These are phyloP conservation scores for Candida jianshihensis DNA, from an alignment of 805 yeast species.

Conservation along the genomic window DNA sequence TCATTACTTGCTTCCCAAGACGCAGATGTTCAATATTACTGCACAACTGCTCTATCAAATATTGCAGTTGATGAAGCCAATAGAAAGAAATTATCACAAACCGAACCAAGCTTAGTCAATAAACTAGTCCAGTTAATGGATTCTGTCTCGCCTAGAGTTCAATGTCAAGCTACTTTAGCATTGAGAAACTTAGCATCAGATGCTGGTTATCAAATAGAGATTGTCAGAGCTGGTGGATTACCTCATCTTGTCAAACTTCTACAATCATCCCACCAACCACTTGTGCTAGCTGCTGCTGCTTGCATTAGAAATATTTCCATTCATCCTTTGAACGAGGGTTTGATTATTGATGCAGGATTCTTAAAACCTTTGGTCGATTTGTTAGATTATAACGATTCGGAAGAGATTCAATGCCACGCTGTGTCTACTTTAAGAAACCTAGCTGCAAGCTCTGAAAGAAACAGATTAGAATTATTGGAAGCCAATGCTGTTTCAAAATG, in stretches of 20 bases:
- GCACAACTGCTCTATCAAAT: slow-evolving; percentile 94
- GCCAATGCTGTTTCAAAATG: slow-evolving; percentile 95
- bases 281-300: slow-evolving; percentile 94
- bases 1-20: slow-evolving; percentile 79
- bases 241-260: slow-evolving; percentile 87
- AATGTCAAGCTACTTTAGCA: slow-evolving; percentile 97
- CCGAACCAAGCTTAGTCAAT: slow-evolving; percentile 87
- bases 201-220: slow-evolving; percentile 90
- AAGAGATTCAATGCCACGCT: slow-evolving; percentile 97
- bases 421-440: slow-evolving; percentile 92
- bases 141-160: slow-evolving; percentile 88
- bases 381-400: slow-evolving; percentile 78
- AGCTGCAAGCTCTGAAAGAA: slow-evolving; percentile 92
- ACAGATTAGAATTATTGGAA: slow-evolving; percentile 83
- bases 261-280: slow-evolving; percentile 84
- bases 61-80: slow-evolving; percentile 95
- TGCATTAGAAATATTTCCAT: slow-evolving; percentile 96
- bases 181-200: slow-evolving; percentile 94
- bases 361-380: slow-evolving; percentile 82
- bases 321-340: slow-evolving; percentile 92
- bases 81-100: slow-evolving; percentile 79
- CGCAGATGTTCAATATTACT: slow-evolving; percentile 96
- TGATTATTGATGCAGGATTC: slow-evolving; percentile 95
- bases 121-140: slow-evolving; percentile 90
- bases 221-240: slow-evolving; percentile 91